Conservation (phyloP, 2,329 filamentous ascomycete genomes). For the Sporothrix humicola region DNA sequence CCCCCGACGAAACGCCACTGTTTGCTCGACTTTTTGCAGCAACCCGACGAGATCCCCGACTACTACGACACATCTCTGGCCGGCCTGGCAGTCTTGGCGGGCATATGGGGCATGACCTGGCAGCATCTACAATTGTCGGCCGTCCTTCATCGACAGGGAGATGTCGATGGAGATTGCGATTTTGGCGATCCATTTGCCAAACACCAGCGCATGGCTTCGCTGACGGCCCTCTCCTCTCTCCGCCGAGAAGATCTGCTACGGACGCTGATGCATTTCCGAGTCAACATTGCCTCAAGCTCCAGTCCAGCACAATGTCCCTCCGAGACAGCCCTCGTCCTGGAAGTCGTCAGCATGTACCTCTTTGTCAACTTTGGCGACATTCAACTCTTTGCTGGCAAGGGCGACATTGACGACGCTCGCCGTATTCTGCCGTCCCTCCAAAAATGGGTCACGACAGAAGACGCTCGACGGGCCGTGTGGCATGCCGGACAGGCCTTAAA, state of each 20-base stretch:
- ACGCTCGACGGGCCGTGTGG: conserved; percentile 36
- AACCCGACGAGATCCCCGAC: conserved; percentile 29
- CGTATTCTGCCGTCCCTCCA: conserved; percentile 35
- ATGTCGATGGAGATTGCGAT: background rate
- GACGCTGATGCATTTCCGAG: conserved; percentile 55
- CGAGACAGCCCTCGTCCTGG: conserved; percentile 52
- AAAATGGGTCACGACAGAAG: conserved; percentile 33
- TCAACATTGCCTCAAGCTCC: background rate
- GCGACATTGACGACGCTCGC: conserved; percentile 69
- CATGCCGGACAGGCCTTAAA: conserved; percentile 38
- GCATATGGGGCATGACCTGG: conserved; percentile 34
- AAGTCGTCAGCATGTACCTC: conserved; percentile 66
- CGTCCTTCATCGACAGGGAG: conserved; percentile 9
- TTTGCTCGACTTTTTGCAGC: conserved; percentile 31
- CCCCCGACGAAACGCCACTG: background rate
- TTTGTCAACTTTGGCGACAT: conserved; percentile 69
- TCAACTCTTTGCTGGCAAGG: conserved; percentile 70
- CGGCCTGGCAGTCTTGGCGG: conserved; percentile 27
- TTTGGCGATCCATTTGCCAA: background rate
- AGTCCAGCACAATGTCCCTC: background rate
- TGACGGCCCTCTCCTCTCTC: background rate
- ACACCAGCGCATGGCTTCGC: background rate
- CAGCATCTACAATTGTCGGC: conserved; percentile 31
- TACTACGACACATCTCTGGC: conserved; percentile 23
- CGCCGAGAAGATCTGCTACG: conserved; percentile 68